Conservation (phyloP, 768 basidiomycete species). For the Boletus tylopilopsis region DNA sequence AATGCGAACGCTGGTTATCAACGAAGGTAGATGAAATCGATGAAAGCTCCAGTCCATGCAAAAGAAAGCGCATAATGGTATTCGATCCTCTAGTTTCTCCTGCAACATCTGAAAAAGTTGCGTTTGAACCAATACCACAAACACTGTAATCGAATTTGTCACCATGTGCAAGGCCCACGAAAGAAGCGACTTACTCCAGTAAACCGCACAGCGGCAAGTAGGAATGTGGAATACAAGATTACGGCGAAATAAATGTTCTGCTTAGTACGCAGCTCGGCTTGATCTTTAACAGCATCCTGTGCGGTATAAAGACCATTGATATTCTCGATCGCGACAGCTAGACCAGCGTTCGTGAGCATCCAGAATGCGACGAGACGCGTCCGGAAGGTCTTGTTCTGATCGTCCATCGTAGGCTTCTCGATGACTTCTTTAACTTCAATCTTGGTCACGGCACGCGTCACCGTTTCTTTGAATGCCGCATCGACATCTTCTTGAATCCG, state of each 20-base stretch:
- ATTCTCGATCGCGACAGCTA: constrained; percentile 75
- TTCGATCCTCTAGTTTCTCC: constrained; percentile 50
- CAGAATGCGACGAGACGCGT: constrained; percentile 81
- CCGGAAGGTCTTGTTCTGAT: constrained; percentile 90
- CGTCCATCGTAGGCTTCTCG: constrained; percentile 84
- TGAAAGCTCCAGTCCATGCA: constrained; percentile 27
- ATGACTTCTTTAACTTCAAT: constrained; percentile 57
- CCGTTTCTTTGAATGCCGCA: constrained; percentile 87
- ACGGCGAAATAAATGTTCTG: constrained; percentile 69
- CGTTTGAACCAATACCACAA: constrained; percentile 80
- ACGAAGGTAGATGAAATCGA: constrained; percentile 36
- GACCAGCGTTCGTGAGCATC: constrained; percentile 69
- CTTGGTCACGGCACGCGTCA: constrained; percentile 81
- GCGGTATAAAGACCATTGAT: constrained; percentile 57
- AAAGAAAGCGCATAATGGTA: constrained; percentile 17
- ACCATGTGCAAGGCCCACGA: not conserved
- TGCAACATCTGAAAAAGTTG: constrained; percentile 79
- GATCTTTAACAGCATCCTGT: constrained; percentile 37
- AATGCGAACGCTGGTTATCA: constrained; percentile 20
- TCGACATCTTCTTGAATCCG: constrained; percentile 87
- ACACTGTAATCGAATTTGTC: constrained; percentile 47
- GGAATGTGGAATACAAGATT: constrained; percentile 80
- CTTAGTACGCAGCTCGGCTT: constrained; percentile 39
- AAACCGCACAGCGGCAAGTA: constrained; percentile 68
- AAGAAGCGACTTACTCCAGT: constrained; percentile 53